Conservation (phyloP, 2,329 filamentous ascomycete genomes). For the Nemania bipapillata region DNA sequence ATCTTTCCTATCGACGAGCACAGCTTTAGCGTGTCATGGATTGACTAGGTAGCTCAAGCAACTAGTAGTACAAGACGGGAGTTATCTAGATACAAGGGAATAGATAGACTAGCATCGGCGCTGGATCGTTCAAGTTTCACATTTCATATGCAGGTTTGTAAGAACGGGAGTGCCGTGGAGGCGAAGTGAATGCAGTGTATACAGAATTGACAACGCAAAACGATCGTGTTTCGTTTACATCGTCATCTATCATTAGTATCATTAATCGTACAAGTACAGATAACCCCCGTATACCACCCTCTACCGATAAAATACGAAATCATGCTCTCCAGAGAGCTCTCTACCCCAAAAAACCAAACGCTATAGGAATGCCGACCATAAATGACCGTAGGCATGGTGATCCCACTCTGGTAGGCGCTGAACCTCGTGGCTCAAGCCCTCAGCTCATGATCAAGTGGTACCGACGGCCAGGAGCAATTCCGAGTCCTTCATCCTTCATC, state of each 20-base stretch:
- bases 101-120: background rate
- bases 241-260: conserved; percentile 50
- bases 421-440: background rate
- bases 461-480: background rate
- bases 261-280: conserved; percentile 45
- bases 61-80: background rate
- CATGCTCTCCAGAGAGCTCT: conserved; percentile 27
- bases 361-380: background rate
- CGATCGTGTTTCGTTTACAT: conserved; percentile 48
- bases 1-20: background rate
- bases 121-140: background rate
- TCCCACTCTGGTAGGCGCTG: background rate
- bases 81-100: background rate
- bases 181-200: background rate
- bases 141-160: background rate
- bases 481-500: background rate
- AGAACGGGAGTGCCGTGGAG: background rate
- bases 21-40: background rate
- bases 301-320: conserved; percentile 7
- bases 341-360: background rate
- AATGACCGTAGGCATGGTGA: background rate
- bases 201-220: conserved; percentile 43
- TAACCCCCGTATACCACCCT: conserved; percentile 8
- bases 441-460: background rate
- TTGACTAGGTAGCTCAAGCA: background rate